Percentiles rank a stretch among this genome's conserved stretches.
Conservation (phyloP, 2,329 filamentous ascomycete species). For the Aspergillus japonicus region DNA sequence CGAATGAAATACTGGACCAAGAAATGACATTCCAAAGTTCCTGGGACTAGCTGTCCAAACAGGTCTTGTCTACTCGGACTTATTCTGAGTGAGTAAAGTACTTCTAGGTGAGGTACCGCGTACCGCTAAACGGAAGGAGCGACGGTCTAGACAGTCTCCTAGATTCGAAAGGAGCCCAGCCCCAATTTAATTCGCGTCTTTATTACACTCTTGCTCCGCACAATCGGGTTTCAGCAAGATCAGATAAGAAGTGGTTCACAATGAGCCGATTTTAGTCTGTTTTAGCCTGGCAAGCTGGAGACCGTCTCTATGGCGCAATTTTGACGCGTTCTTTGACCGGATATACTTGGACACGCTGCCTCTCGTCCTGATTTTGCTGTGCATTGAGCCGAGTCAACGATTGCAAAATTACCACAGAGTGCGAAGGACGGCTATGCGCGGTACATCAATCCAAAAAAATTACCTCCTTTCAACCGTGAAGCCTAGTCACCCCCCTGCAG, state of each 20-base stretch:
- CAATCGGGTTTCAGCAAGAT: conserved; percentile 2
- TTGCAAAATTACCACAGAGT: no score
- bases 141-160: no score
- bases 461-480: not conserved
- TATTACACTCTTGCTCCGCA: not conserved
- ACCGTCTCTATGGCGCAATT: not conserved
- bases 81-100: no score
- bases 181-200: not conserved
- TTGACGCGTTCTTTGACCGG: not conserved
- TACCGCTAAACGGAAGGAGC: no score
- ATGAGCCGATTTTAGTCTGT: not conserved
- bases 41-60: no score
- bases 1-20: no score
- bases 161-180: not conserved
- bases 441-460: not conserved
- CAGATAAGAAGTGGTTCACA: not conserved
- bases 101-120: no score
- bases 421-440: not conserved
- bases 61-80: no score
- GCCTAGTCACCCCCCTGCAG: no score
- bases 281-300: not conserved
- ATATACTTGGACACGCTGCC: not conserved
- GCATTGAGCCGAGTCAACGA: no score
- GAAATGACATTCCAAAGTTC: no score
- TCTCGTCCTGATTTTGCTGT: not conserved